A percentile compares a stretch with the other conserved stretches of the same genome.
Evolutionary conservation across 2,329 filamentous ascomycete species (phyloP).

Genomic region (Sarocladium brachiariae): DNA sequence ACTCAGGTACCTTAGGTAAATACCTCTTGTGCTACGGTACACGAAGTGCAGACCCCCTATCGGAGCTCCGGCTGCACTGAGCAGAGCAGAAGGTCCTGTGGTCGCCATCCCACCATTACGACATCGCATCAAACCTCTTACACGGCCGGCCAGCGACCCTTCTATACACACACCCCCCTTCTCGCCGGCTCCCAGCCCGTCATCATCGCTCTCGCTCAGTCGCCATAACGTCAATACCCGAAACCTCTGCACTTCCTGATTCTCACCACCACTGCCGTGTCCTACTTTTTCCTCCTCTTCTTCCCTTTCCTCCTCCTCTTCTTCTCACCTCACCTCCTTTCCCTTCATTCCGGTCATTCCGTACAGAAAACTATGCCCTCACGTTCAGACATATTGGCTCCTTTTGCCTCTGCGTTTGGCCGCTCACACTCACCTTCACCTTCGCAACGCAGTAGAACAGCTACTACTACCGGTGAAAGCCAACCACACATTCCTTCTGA

Average conservation of each 20-base stretch:
- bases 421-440: conserved; percentile 12
- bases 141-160: neutral
- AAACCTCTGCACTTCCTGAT: neutral
- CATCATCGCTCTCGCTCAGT: neutral
- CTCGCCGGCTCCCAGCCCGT: neutral
- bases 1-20: too few relatives aligned
- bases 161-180: neutral
- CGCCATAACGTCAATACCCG: conserved; percentile 6
- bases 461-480: neutral
- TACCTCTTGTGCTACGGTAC: too few relatives aligned
- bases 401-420: conserved; percentile 28
- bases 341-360: neutral
- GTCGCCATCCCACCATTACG: neutral
- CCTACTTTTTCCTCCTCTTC: neutral
- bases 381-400: conserved; percentile 22
- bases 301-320: neutral
- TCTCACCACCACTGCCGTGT: neutral
- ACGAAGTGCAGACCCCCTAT: too few relatives aligned
- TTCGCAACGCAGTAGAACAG: neutral
- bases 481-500: neutral
- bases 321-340: neutral
- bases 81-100: too few relatives aligned
- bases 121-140: too few relatives aligned
- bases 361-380: conserved; percentile 20
- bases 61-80: too few relatives aligned